Base-by-base conservation (phyloP, 352 stramenopile genomes). In the Pythium brassicae region DNA sequence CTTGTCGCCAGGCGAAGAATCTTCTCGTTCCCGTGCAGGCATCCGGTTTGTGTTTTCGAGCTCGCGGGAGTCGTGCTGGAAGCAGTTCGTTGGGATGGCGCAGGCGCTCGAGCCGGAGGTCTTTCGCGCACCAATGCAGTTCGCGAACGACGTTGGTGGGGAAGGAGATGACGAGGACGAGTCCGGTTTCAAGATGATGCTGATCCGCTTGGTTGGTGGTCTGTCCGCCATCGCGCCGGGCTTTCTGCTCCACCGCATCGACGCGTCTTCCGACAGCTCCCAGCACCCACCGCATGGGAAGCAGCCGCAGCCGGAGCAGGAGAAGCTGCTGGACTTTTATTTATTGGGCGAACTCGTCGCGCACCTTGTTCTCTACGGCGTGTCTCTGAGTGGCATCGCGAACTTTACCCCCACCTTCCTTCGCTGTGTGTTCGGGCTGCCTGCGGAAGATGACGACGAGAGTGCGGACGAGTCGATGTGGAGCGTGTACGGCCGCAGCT, bases 321-420 rank as follows among this genome's bases (percentile, higher is more conserved):
- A 44, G 19, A 63, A 66, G 44, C 62, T 88, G 25, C 50, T 76
- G 6, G 71, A 66, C 25, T 88, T 74, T 53, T 87, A 74, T 48
- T 62, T 90, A 51, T 65, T 90, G 11, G 81, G 81, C 10, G 68
- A 87, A 61, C 57, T 91, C 17, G 55, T 84, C 34, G 80, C 80
- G 43, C 72, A 87, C 46, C 65, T 88, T 46, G 72, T 80, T 47
- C 61, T 90, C 40, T 75, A 69, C 59, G 35, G 58, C 25, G 65
- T 86, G 5, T 62, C 75, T 19, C 39, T 83, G 15, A 78, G 72
- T 48, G 71, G 66, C 23, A 72, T 87, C 47, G 49, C 88, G 15
- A 73, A 87, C 52, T 86, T 88, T 22, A 72, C 69, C 17, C 64
- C 65, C 15, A n/a, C 51, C 10, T 90, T 88, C 53, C 66, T 90